Conservation (phyloP, 164 flowering plant genomes). For the Malania oleifera region DNA sequence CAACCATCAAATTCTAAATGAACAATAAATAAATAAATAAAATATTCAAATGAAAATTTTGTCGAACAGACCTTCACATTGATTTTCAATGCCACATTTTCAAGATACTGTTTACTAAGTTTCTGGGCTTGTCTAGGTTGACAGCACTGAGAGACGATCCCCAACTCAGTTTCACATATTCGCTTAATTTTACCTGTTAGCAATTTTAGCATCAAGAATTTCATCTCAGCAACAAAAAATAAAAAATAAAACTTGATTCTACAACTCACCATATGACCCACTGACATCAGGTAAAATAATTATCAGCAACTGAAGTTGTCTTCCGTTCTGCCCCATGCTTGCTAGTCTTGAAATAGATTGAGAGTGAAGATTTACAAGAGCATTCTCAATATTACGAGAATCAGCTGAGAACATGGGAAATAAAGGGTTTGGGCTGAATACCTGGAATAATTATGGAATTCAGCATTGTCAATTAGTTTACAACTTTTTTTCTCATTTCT, state of each 20-base stretch:
- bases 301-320: constrained; percentile 57
- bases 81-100: constrained; percentile 54
- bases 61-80: constrained; percentile 42
- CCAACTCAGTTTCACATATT: constrained; percentile 59
- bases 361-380: constrained; percentile 32
- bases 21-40: background rate
- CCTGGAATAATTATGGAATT: constrained; percentile 31
- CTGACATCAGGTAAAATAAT: constrained; percentile 63
- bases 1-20: background rate
- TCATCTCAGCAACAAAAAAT: background rate
- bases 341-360: no score
- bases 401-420: constrained; percentile 27
- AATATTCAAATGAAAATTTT: no score
- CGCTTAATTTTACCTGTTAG: constrained; percentile 45
- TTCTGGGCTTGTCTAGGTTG: constrained; percentile 34
- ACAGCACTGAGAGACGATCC: constrained; percentile 71
- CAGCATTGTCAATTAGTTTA: no score
- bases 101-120: constrained; percentile 41
- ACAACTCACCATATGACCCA: constrained; percentile 67
- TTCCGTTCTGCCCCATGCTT: constrained; percentile 7
- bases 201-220: background rate
- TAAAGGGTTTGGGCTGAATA: constrained; percentile 38
- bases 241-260: background rate
- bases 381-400: constrained; percentile 37
- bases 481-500: no score